Conservation (phyloP, 2,329 filamentous ascomycete genomes). For the Fusarium stilboides region DNA sequence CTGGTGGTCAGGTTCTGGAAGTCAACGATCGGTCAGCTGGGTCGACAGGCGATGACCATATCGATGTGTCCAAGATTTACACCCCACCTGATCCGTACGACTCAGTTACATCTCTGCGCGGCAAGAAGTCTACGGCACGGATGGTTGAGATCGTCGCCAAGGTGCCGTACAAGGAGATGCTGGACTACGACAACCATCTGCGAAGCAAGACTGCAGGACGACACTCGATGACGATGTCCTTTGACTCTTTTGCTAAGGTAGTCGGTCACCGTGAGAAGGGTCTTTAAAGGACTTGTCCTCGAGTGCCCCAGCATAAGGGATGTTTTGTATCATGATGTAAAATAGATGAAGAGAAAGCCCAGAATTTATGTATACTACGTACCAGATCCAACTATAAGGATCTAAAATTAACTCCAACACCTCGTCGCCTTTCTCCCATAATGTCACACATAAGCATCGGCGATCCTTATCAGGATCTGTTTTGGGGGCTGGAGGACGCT, state of each 20-base stretch:
- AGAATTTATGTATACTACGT: slow-evolving; percentile 11
- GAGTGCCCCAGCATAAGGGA: neutral
- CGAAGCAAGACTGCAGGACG: slow-evolving; percentile 90
- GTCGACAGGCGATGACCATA: slow-evolving; percentile 57
- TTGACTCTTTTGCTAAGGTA: slow-evolving; percentile 71
- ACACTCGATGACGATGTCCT: slow-evolving; percentile 71
- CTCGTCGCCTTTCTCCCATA: neutral
- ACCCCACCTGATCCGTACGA: slow-evolving; percentile 88
- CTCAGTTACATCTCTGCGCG: slow-evolving; percentile 69
- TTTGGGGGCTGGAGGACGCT: neutral
- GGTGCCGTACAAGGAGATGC: slow-evolving; percentile 96
- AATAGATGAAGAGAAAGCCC: neutral
- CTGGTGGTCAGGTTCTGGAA: slow-evolving; percentile 81
- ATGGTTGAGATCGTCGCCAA: slow-evolving; percentile 82
- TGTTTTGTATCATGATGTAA: slow-evolving; percentile 18
- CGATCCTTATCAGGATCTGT: no score
- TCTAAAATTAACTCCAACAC: neutral
- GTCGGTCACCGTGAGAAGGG: slow-evolving; percentile 69
- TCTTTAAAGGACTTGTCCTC: slow-evolving; percentile 48
- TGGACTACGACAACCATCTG: slow-evolving; percentile 91
- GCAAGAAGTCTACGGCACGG: slow-evolving; percentile 64
- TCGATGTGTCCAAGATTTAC: slow-evolving; percentile 85
- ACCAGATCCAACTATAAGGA: neutral
- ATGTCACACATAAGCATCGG: no score
- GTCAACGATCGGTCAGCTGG: slow-evolving; percentile 70